phyloP scores from a whole-genome alignment of 83 land plant genomes.

The Thuja plicata region DNA sequence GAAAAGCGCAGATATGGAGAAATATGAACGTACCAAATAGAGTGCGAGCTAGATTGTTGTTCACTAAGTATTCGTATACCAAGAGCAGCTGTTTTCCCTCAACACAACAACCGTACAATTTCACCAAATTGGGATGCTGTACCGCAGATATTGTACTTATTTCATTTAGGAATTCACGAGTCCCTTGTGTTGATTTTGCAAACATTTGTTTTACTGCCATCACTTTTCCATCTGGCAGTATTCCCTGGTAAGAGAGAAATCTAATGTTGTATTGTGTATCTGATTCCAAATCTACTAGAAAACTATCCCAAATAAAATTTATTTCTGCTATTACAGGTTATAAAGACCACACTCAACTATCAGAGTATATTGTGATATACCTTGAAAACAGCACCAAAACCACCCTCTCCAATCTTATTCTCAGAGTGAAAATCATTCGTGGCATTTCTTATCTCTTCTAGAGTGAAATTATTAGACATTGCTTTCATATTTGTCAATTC shows the following conservation, averaged over 20 bases:
- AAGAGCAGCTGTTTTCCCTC: constrained; percentile 44
- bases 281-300: neutral
- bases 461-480: neutral
- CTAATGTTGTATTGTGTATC: neutral
- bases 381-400: constrained; percentile 18
- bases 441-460: constrained; percentile 6
- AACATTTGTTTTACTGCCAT: constrained; percentile 60
- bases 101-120: constrained; percentile 46
- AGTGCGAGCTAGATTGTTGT: constrained; percentile 45
- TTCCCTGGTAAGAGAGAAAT: constrained; percentile 28
- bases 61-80: constrained; percentile 59
- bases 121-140: constrained; percentile 59
- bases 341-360: neutral
- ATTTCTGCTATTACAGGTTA: neutral
- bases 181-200: constrained; percentile 52
- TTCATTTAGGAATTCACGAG: constrained; percentile 60
- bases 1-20: neutral
- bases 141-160: constrained; percentile 46
- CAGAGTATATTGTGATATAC: neutral
- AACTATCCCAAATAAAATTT: neutral
- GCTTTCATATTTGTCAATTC: neutral
- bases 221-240: constrained; percentile 42
- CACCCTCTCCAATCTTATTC: constrained; percentile 13
- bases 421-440: constrained; percentile 8
- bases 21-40: neutral